Evolutionary conservation across 495 filamentous ascomycete genomes (phyloP).

Genomic region (Talaromyces liani): DNA sequence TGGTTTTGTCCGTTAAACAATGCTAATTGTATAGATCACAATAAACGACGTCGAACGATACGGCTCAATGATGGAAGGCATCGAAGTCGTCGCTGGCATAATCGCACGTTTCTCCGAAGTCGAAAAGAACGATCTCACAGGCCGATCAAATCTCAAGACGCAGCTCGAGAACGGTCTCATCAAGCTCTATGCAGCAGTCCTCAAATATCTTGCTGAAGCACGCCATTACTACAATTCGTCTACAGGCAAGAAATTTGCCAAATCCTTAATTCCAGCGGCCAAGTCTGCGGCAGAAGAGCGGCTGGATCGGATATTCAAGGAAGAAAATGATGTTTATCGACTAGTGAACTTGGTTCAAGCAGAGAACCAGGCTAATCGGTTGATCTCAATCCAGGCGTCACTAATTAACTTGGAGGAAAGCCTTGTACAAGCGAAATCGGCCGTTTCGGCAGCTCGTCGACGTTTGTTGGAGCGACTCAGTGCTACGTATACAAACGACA

Average conservation of each 20-base stretch:
- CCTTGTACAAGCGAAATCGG: slow-evolving; percentile 1
- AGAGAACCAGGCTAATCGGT: slow-evolving; percentile 7
- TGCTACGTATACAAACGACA: slow-evolving; percentile 12
- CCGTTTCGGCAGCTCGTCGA: neutral
- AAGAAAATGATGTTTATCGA: slow-evolving; percentile 47
- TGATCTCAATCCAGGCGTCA: neutral
- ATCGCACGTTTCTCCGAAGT: slow-evolving; percentile 13
- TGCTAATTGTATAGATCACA: slow-evolving; percentile 7
- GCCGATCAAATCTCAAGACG: slow-evolving; percentile 6
- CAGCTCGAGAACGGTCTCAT: slow-evolving; percentile 17
- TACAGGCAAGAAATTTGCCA: neutral
- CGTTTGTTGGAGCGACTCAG: slow-evolving; percentile 6
- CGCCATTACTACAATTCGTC: slow-evolving; percentile 9
- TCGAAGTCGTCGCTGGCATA: slow-evolving; percentile 11
- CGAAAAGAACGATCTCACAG: slow-evolving; percentile 11
- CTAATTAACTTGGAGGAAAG: slow-evolving; percentile 2
- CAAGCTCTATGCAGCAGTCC: slow-evolving; percentile 13
- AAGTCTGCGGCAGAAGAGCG: slow-evolving; percentile 38
- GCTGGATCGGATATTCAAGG: slow-evolving; percentile 66
- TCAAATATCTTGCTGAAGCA: slow-evolving; percentile 14
- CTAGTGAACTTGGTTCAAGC: slow-evolving; percentile 9
- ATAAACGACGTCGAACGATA: slow-evolving; percentile 12
- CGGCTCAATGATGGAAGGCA: slow-evolving; percentile 12
- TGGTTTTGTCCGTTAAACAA: too few relatives aligned
- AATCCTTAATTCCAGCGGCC: neutral